These are phyloP conservation scores for Dipodascus albidus DNA, from an alignment of 805 yeast genomes.

Conservation along the genomic window DNA sequence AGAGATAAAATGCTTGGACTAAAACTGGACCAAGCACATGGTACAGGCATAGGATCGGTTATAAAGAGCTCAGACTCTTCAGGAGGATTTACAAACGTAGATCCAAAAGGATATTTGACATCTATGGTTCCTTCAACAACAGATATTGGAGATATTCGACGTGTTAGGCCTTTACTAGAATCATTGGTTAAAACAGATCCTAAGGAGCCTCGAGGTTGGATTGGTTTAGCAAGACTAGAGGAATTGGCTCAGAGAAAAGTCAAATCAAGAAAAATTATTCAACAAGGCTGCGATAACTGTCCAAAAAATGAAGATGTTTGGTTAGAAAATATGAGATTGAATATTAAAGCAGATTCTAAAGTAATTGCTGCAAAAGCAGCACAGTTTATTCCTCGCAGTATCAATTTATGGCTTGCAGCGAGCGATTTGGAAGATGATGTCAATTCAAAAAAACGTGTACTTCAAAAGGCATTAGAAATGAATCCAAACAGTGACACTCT, in stretches of 20 bases:
- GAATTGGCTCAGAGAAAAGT: slow-evolving; percentile 44
- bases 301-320: slow-evolving; percentile 64
- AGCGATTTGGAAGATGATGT: slow-evolving; percentile 49
- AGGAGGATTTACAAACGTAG: slow-evolving; percentile 21
- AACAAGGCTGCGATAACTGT: slow-evolving; percentile 64
- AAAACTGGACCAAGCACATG: slow-evolving; percentile 34
- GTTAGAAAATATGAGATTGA: slow-evolving; percentile 66
- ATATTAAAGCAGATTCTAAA: slow-evolving; percentile 40
- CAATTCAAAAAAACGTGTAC: slow-evolving; percentile 40
- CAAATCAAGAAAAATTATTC: slow-evolving; percentile 48
- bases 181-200: slow-evolving; percentile 69
- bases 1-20: slow-evolving; percentile 46
- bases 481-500: slow-evolving; percentile 44
- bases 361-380: slow-evolving; percentile 58
- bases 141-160: slow-evolving; percentile 44
- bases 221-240: slow-evolving; percentile 74
- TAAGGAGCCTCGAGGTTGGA: slow-evolving; percentile 65
- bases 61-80: background rate
- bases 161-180: slow-evolving; percentile 48
- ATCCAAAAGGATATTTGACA: slow-evolving; percentile 31
- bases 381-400: slow-evolving; percentile 40
- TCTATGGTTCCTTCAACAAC: slow-evolving; percentile 25
- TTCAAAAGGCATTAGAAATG: slow-evolving; percentile 61
- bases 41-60: slow-evolving; percentile 4
- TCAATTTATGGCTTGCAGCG: slow-evolving; percentile 65